phyloP scores from a whole-genome alignment of 495 filamentous ascomycete genomes.

The Neurospora sp. region DNA sequence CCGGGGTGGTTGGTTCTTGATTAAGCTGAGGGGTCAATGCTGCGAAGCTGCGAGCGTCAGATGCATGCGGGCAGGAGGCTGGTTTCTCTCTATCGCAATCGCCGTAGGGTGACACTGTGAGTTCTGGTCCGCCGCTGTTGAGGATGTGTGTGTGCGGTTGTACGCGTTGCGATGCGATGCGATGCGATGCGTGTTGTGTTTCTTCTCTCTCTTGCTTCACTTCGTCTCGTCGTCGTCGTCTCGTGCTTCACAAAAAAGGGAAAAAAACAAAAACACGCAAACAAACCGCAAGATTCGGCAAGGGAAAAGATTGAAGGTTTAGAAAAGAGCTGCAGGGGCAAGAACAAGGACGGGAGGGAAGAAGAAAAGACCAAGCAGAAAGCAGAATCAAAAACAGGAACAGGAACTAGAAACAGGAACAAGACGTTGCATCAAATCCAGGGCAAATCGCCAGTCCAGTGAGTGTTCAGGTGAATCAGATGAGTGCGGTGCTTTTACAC shows the following conservation, averaged over 20 bases:
- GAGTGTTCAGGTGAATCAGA: background rate
- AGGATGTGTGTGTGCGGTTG: background rate
- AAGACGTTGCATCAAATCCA: background rate
- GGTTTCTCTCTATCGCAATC: background rate
- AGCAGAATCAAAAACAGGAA: background rate
- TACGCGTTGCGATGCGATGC: background rate
- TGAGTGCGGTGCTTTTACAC: background rate
- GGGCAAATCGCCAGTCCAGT: background rate
- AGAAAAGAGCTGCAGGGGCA: background rate
- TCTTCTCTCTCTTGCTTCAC: background rate
- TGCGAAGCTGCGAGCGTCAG: background rate
- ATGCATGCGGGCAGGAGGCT: background rate
- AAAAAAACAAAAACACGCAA: background rate
- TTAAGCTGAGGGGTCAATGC: background rate
- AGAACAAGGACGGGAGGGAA: background rate
- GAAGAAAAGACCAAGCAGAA: conserved; percentile 1
- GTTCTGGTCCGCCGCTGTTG: background rate
- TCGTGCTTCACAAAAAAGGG: background rate
- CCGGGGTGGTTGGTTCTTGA: background rate
- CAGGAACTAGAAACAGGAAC: background rate
- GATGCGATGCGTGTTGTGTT: background rate
- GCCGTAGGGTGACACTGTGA: background rate
- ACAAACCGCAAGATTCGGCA: background rate
- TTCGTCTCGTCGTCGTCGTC: background rate
- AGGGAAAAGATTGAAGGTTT: background rate